A percentile compares a stretch with the other conserved stretches of the same genome.
Evolutionary conservation across 2,329 filamentous ascomycete species (phyloP).

Genomic region (Emmonsia crescens): DNA sequence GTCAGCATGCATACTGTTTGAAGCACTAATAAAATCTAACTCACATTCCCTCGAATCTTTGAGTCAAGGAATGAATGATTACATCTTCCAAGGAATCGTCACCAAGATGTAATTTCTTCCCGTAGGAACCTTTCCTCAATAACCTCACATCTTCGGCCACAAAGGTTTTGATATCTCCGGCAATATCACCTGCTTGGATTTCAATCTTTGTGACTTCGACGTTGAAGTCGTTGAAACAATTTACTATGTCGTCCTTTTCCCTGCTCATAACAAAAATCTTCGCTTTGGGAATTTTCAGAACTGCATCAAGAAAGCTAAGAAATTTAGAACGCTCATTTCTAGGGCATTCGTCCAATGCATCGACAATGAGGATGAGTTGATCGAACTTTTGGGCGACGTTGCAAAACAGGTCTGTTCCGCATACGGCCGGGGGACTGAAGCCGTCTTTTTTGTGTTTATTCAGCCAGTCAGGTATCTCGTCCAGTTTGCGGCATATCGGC

Average conservation of each 20-base stretch:
- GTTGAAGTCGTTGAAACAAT: neutral
- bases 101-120: neutral
- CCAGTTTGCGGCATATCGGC: neutral
- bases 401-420: neutral
- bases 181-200: neutral
- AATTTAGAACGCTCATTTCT: neutral
- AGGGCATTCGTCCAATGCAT: constrained; percentile 4
- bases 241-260: neutral
- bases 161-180: neutral
- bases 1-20: neutral
- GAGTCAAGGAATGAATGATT: neutral
- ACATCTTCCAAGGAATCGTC: neutral
- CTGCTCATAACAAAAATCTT: neutral
- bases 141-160: neutral
- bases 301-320: neutral
- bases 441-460: neutral
- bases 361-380: neutral
- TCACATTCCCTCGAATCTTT: constrained; percentile 1
- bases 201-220: neutral
- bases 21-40: neutral
- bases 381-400: neutral
- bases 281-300: neutral
- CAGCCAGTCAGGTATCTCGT: neutral
- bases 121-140: neutral
- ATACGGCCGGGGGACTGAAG: neutral